Evolutionary conservation across 768 basidiomycete species (phyloP).

Genomic region (Pisolithus sp.): DNA sequence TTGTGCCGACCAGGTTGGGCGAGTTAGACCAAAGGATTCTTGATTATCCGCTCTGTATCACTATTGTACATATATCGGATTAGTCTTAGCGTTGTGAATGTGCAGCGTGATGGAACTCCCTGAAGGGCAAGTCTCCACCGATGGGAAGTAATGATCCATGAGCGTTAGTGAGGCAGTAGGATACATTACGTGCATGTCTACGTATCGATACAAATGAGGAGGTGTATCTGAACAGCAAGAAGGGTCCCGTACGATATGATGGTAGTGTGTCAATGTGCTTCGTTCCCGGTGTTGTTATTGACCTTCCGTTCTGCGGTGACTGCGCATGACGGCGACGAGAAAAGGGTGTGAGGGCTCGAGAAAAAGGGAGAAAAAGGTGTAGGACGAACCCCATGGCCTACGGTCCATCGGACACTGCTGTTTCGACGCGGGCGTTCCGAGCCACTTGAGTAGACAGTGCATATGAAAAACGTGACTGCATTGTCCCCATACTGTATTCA

Average conservation of each 20-base stretch:
- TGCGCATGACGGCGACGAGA: constrained; percentile 11
- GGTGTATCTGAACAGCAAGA: background rate
- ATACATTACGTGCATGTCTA: background rate
- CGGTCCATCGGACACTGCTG: constrained; percentile 99
- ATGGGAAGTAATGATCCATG: too few species aligned
- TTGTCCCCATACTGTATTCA: constrained; percentile 85
- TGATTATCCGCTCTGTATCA: constrained; percentile 19
- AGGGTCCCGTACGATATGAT: background rate
- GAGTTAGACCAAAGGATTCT: background rate
- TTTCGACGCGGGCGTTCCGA: constrained; percentile 82
- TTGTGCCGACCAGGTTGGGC: background rate
- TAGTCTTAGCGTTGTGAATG: background rate
- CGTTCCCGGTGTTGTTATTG: constrained; percentile 7
- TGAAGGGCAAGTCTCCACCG: too few species aligned
- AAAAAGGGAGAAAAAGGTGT: background rate
- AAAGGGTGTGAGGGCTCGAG: background rate
- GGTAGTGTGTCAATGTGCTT: background rate
- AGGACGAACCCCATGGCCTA: constrained; percentile 75
- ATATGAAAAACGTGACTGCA: constrained; percentile 98
- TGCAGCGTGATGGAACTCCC: too few species aligned
- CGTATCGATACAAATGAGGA: background rate
- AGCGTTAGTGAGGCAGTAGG: too few species aligned
- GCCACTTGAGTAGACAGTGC: constrained; percentile 97
- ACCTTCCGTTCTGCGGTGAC: constrained; percentile 53
- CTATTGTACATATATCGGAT: constrained; percentile 16